Evolutionary conservation across 164 flowering plant species (phyloP).

Genomic region (Tinospora cordifolia): DNA sequence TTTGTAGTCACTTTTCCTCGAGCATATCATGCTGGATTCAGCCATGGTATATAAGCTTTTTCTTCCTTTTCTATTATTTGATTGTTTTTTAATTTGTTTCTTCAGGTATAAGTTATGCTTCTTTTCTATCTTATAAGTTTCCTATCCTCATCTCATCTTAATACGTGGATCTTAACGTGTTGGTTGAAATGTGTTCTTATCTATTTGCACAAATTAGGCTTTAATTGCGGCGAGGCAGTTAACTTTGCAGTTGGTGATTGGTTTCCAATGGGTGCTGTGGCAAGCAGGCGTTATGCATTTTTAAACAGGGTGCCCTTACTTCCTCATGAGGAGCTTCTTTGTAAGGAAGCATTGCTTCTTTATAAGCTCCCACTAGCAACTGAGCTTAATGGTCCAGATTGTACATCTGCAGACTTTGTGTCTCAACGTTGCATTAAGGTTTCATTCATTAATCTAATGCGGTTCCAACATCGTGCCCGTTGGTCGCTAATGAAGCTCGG

Average conservation of each 20-base stretch:
- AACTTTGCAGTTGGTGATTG: constrained; percentile 96
- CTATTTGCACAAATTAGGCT: constrained; percentile 45
- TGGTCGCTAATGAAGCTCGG: constrained; percentile 62
- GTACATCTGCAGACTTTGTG: constrained; percentile 30
- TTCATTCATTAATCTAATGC: constrained; percentile 75
- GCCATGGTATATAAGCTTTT: constrained; percentile 64
- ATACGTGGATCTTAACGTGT: background rate
- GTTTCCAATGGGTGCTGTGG: constrained; percentile 82
- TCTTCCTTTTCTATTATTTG: background rate
- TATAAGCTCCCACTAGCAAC: constrained; percentile 15
- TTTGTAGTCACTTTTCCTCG: constrained; percentile 88
- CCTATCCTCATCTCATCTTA: too few species aligned
- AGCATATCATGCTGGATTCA: constrained; percentile 97
- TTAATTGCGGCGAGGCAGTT: constrained; percentile 98
- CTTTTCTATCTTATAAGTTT: background rate
- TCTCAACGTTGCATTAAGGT: constrained; percentile 47
- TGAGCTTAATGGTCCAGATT: constrained; percentile 30
- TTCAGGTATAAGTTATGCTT: background rate
- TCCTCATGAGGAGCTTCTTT: constrained; percentile 90
- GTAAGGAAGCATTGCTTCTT: constrained; percentile 88
- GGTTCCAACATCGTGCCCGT: constrained; percentile 76
- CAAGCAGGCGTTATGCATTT: constrained; percentile 81
- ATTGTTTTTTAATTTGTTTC: background rate
- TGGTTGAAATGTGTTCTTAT: background rate
- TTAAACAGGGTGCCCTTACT: constrained; percentile 81